Evolutionary conservation across 2,329 filamentous ascomycete species (phyloP), one percentile per base, ranked within the genome.

Genomic region (Arthroderma sp.): DNA sequence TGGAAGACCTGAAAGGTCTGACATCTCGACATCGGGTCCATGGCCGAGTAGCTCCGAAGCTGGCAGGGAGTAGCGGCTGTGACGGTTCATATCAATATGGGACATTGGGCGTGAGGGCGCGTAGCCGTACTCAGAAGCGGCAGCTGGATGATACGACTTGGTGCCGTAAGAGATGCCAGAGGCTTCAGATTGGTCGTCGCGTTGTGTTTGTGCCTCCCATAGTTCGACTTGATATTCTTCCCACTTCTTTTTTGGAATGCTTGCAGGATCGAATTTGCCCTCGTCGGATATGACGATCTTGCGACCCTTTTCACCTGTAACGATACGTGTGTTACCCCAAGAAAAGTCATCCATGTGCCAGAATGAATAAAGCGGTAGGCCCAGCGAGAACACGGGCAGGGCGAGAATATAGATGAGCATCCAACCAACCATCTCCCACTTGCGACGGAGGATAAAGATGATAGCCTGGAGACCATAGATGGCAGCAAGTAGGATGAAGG

Each of bases 261-360:
- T 85, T 39, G 75, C 73, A 9, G 91, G 89, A 60, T 98, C 91
- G 60, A 96, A 98, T 65, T 94, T 95, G 70, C 91, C 91, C 68
- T 98, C 91, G 62, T 98, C 91, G 1, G 87, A 86, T 53, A 98
- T 82, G 55, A 98, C 78, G 50, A 96, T 71, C 72, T 95, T 89
- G 62, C 86, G 82, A 52, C 91, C 91, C 64, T 82, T 82, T 62
- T 98, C 91, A 61, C 91, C 91, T 5, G 85, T 91, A 52, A 98
- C 87, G 47, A 98, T 78, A 78, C 91, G 89, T 36, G 91, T 98
- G 67, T 95, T 98, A 67, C 91, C 91, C 91, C 91, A 98, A 57
- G 83, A 85, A 77, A 98, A 98, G 68, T 98, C 91, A 65, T 98
- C 91, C 91, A 96, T 96, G 69, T 95, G 78, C 91, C 91, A 98